phyloP scores from a whole-genome alignment of 106 monocot genomes.

The Phalaenopsis equestris region DNA sequence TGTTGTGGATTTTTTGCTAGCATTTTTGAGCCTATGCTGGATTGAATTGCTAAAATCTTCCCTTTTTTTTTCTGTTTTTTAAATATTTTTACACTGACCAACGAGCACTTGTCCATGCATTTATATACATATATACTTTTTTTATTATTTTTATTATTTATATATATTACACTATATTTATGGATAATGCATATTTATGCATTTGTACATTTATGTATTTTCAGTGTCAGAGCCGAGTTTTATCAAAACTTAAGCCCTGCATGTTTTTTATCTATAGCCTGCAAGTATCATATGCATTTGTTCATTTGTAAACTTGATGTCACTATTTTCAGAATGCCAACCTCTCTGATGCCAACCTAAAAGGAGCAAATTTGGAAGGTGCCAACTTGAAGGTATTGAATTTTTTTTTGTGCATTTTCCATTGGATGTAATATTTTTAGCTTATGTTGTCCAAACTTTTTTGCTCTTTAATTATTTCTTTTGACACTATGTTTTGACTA shows the following conservation, averaged over 20 bases:
- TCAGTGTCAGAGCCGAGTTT: background rate
- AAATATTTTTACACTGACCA: background rate
- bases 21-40: background rate
- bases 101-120: background rate
- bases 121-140: background rate
- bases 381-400: slow-evolving; percentile 87
- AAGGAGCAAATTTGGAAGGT: slow-evolving; percentile 95
- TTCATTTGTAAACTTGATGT: background rate
- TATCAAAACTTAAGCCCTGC: background rate
- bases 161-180: background rate
- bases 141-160: background rate
- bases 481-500: background rate
- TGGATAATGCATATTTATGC: slow-evolving; percentile 1
- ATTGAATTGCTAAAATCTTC: background rate
- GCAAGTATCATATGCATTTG: background rate
- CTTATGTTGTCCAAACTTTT: background rate
- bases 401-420: background rate
- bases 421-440: background rate
- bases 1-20: background rate
- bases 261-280: background rate
- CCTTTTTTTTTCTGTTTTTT: background rate
- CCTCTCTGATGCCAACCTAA: slow-evolving; percentile 64
- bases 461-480: slow-evolving; percentile 1
- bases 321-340: slow-evolving; percentile 63
- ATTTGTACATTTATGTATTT: background rate